Evolutionary conservation across 805 yeast species (phyloP), one percentile per base, ranked within the genome.

Genomic region (Candida suzukii): DNA sequence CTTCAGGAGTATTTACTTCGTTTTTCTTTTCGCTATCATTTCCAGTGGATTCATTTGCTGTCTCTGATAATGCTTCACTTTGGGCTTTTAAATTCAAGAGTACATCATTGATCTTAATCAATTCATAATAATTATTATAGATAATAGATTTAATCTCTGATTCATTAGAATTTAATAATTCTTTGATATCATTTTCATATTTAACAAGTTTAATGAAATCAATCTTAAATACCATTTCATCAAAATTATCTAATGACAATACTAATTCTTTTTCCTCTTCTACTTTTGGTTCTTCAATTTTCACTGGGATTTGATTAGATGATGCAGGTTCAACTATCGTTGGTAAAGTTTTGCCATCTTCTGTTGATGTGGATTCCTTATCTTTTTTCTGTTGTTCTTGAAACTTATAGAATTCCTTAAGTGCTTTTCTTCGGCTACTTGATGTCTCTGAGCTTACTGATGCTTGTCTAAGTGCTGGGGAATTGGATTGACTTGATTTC

Each of bases 121-220:
- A 62, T 46, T 83, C 90, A 56, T 78, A 80, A 65, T 83, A 83
- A 52, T 83, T 83, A 57, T 83, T 85, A 58, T 83, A 83, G 11
- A 83, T 79, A 33, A 83, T 80, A 24, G 83, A 75, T 50, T 83
- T 83, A 47, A 80, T 80, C 36, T 75, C 78, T 51, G 76, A 72
- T 45, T 76, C 79, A 39, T 73, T 76, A 14, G 74, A 57, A 43
- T 73, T 75, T 42, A 78, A 61, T 39, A 67, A 65, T 25, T 66
- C 66, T 20, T 70, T 67, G 9, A 76, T 64, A 11, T 47, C 54
- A 44, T 67, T 68, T n/a, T 68, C 69, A n/a, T 56, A 52, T 12
- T 50, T 47, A 16, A 69, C 43, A 19, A 69, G 52, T 3, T 56
- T 53, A 6, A 52, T 50, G 49, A 68, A 66, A 16, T 56, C 57